Conservation (phyloP, 495 filamentous ascomycete species). For the Diplogelasinospora grovesii region DNA sequence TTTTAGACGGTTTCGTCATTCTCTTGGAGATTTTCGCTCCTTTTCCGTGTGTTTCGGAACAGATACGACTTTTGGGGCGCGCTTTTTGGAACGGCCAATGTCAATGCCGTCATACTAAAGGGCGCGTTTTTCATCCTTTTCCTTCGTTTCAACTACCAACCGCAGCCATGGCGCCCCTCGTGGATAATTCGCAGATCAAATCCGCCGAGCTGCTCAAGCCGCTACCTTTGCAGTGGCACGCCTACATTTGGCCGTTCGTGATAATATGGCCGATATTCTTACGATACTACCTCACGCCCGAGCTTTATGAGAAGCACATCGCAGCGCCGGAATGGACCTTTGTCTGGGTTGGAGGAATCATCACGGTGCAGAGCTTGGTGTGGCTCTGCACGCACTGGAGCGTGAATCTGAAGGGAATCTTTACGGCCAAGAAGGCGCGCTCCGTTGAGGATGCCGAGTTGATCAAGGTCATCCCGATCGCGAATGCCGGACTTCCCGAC, state of each 20-base stretch:
- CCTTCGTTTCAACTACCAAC: not conserved
- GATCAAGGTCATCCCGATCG: conserved; percentile 88
- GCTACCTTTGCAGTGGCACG: conserved; percentile 69
- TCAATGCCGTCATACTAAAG: conserved; percentile 18
- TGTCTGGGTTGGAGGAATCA: conserved; percentile 79
- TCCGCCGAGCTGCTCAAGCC: conserved; percentile 83
- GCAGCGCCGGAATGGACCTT: conserved; percentile 92
- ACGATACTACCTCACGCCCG: conserved; percentile 70
- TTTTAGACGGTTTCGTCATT: conserved; percentile 1
- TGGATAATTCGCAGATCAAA: conserved; percentile 85
- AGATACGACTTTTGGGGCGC: no score
- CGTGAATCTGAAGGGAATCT: conserved; percentile 73
- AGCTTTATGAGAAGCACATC: conserved; percentile 85
- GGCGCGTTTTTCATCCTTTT: not conserved
- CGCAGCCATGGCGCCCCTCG: conserved; percentile 55
- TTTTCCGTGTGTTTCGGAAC: no score
- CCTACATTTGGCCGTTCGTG: conserved; percentile 87
- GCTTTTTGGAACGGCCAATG: not conserved
- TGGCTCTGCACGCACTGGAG: conserved; percentile 99
- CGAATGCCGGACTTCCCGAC: conserved; percentile 83
- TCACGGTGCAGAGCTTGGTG: conserved; percentile 77
- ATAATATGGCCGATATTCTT: conserved; percentile 90
- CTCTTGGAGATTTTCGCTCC: not conserved
- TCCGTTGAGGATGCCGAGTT: conserved; percentile 70
- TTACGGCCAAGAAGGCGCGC: conserved; percentile 68